Evolutionary conservation across 1,284 basidiomycete genomes (phyloP), one percentile per base, ranked within the genome.

Genomic region (Thelephora terrestris): DNA sequence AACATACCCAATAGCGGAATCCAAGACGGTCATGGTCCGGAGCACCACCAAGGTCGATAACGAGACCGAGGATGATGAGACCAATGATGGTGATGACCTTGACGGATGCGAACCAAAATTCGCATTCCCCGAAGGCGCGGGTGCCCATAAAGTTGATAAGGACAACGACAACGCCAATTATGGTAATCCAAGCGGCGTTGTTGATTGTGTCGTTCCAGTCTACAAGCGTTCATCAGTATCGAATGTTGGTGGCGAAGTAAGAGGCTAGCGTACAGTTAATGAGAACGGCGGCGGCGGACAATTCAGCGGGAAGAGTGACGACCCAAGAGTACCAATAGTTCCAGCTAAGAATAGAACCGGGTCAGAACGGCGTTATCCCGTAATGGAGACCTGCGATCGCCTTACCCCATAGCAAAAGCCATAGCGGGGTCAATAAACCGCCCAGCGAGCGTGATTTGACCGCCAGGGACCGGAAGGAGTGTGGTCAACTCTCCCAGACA

Each of bases 371-470:
- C 7, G 9, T 14, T 5, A 45, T 17, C 21, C 10, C 25, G 43
- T 14, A 3, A 21, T 16, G 21, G 16, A 34, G 34, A 18, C 14
- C 1, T 45, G 23, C n/a, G 7, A 5, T 5, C 16, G n/a, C 12
- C 39, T 42, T 84, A 91, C 9, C 86, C 87, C 78, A 86, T 79
- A 14, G 87, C 76, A 58, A 91, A 91, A 1, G 82, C 82, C 51
- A 91, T 73, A 2, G 88, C 83, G 5, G 83, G 81, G 58, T 89
- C 80, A 23, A 91, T 81, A 60, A 90, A 90, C 38, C 85, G 81
- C 54, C 79, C 79, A 4, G 89, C 85, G 36, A 91, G 71, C 45
- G 76, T 82, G 62, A 92, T 85, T 62, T 91, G 89, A 5, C 89
- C 80, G 52, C 80, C 84, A 44, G 63, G 64, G 0, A 74, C 50